phyloP scores from a whole-genome alignment of 2,329 filamentous ascomycete genomes.

The Blastomyces silverae region DNA sequence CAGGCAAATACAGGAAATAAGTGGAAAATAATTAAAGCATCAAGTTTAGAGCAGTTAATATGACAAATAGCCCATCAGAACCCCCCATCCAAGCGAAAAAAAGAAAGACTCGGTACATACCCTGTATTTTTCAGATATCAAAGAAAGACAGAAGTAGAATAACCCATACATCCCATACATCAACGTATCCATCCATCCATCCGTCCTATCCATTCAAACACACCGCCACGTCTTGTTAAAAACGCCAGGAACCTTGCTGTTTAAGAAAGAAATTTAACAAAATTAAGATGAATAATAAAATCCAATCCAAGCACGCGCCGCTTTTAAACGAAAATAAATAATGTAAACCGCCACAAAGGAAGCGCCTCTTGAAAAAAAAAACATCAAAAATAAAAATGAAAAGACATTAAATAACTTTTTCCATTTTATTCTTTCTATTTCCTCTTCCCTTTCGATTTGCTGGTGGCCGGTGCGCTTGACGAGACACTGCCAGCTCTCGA shows the following conservation, averaged over 20 bases:
- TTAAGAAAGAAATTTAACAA: not conserved
- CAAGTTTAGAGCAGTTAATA: not conserved
- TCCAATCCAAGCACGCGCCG: not conserved
- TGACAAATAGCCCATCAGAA: not conserved
- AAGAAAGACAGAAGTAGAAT: not conserved
- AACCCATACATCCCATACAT: not conserved
- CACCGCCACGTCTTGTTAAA: constrained; percentile 1
- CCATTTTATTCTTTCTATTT: constrained; percentile 28
- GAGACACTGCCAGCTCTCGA: constrained; percentile 84
- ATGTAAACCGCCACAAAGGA: not conserved
- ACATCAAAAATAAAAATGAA: not conserved
- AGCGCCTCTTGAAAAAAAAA: not conserved
- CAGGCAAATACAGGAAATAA: not conserved
- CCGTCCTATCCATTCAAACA: not conserved
- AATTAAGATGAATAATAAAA: not conserved
- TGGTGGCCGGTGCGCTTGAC: constrained; percentile 54
- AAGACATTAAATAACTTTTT: not conserved
- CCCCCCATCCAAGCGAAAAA: not conserved
- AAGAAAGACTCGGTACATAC: not conserved
- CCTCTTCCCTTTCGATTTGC: constrained; percentile 47
- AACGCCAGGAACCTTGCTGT: constrained; percentile 3
- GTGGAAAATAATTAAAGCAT: not conserved
- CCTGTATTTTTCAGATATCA: not conserved
- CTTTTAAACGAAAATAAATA: not conserved
- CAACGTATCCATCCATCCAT: not conserved